Conservation (phyloP, 805 yeast genomes). For the Candida pini region DNA sequence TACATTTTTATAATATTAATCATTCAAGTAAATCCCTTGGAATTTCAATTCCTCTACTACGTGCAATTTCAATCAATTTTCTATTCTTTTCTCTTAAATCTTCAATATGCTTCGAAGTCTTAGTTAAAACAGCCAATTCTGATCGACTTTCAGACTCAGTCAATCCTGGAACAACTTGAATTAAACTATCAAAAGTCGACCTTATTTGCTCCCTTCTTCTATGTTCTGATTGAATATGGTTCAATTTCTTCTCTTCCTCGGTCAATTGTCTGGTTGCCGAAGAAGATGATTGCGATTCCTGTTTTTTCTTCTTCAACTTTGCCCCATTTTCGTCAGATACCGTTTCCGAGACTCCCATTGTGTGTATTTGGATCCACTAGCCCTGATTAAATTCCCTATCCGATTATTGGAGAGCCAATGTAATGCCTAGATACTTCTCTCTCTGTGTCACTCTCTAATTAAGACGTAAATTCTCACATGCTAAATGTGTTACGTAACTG, state of each 20-base stretch:
- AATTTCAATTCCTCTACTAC: conserved; percentile 30
- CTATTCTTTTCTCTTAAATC: conserved; percentile 46
- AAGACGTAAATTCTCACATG: too few relatives aligned
- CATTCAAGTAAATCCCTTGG: conserved; percentile 31
- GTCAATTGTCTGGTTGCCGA: conserved; percentile 17
- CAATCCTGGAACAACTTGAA: conserved; percentile 69
- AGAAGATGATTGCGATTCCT: conserved; percentile 1
- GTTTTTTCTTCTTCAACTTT: background rate
- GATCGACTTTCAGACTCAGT: conserved; percentile 69
- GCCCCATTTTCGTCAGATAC: conserved; percentile 1
- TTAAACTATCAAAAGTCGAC: conserved; percentile 72
- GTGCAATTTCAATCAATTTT: conserved; percentile 36
- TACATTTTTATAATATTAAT: background rate
- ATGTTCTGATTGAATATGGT: conserved; percentile 56
- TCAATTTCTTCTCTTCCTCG: conserved; percentile 29
- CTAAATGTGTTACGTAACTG: too few relatives aligned
- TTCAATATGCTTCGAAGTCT: conserved; percentile 46
- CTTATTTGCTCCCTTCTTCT: conserved; percentile 82
- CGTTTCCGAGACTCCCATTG: too few relatives aligned
- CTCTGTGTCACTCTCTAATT: too few relatives aligned
- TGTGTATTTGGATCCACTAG: too few relatives aligned
- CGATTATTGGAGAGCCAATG: too few relatives aligned
- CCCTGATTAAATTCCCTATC: too few relatives aligned
- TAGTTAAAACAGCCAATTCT: conserved; percentile 68
- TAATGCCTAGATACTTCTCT: too few relatives aligned